Conservation (phyloP, 768 basidiomycete genomes). For the Pulveroboletus sp. region DNA sequence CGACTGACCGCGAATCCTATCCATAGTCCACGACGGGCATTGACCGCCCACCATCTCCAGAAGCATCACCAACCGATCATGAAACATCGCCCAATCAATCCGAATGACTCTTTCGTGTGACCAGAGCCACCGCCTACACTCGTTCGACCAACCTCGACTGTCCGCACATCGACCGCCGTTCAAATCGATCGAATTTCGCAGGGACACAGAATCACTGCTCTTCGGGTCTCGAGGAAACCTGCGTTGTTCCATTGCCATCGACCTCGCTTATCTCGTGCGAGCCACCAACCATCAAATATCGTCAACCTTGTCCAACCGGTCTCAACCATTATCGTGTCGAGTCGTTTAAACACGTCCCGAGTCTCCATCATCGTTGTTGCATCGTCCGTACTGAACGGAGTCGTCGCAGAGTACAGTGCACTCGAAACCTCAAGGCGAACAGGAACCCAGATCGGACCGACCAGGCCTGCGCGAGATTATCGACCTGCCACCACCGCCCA, state of each 20-base stretch:
- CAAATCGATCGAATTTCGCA: not conserved
- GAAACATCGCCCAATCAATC: not conserved
- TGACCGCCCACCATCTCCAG: not conserved
- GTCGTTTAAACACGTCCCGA: not conserved
- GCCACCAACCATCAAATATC: too few species aligned
- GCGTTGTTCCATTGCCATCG: not conserved
- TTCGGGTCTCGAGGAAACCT: not conserved
- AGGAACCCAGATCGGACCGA: not conserved
- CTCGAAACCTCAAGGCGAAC: not conserved
- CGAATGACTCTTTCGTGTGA: too few species aligned
- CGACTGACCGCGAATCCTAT: too few species aligned
- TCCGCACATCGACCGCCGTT: too few species aligned
- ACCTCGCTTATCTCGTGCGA: too few species aligned
- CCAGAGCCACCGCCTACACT: not conserved
- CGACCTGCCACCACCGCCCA: conserved; percentile 1
- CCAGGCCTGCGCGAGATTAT: not conserved
- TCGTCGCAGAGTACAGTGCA: not conserved
- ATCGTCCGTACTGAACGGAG: not conserved
- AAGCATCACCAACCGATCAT: not conserved
- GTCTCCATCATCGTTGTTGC: not conserved
- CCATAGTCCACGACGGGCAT: not conserved
- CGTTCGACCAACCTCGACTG: not conserved
- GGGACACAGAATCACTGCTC: not conserved
- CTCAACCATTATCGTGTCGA: not conserved
- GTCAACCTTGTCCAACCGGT: not conserved